Percentiles rank a stretch among this genome's conserved stretches.
phyloP scores from a whole-genome alignment of 2,329 filamentous ascomycete genomes.

The Alternaria arborescens region DNA sequence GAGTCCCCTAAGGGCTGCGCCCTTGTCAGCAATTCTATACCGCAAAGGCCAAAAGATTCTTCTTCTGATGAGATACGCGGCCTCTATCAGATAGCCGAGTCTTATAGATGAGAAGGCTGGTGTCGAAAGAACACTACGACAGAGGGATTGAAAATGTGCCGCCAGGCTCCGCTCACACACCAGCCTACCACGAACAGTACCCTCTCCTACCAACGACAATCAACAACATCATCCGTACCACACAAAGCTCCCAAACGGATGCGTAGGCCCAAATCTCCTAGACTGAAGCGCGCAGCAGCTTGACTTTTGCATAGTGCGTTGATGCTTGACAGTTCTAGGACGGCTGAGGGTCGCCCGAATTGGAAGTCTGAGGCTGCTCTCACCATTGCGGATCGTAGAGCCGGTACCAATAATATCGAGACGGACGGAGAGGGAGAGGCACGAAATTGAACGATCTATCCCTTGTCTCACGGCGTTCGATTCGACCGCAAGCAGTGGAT shows the following conservation, averaged over 20 bases:
- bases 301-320: slow-evolving; percentile 10
- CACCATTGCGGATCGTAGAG: not conserved
- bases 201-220: slow-evolving; percentile 5
- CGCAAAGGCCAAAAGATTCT: not conserved
- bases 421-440: slow-evolving; percentile 4
- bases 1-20: not conserved
- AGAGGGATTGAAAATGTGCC: not conserved
- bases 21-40: not conserved
- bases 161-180: not conserved
- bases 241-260: slow-evolving; percentile 11
- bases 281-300: slow-evolving; percentile 12
- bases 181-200: slow-evolving; percentile 9
- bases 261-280: slow-evolving; percentile 22
- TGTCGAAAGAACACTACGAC: not conserved
- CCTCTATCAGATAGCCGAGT: not conserved
- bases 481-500: slow-evolving; percentile 18
- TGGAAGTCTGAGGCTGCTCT: slow-evolving; percentile 9
- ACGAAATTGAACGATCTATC: slow-evolving; percentile 4
- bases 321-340: slow-evolving; percentile 10
- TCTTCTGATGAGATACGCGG: not conserved
- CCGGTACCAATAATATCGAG: slow-evolving; percentile 5
- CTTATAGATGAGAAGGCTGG: not conserved
- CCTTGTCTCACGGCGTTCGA: slow-evolving; percentile 10
- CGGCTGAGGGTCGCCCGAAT: slow-evolving; percentile 18
- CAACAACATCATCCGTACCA: slow-evolving; percentile 8